Percentiles rank a stretch among this genome's conserved stretches.
phyloP scores from a whole-genome alignment of 345 rosid species.

The Eucalyptus coolabah region DNA sequence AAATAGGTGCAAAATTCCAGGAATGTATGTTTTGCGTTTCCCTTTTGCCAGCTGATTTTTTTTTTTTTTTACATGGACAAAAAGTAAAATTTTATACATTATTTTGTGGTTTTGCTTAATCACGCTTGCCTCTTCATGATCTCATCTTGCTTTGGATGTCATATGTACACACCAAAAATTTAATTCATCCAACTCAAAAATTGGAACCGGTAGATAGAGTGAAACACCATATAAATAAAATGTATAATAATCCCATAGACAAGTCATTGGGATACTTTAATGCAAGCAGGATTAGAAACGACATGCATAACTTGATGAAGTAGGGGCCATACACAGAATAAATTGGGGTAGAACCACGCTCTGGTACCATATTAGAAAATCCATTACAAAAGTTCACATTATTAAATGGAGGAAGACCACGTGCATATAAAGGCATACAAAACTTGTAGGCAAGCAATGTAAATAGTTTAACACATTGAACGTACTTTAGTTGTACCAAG shows the following conservation, averaged over 20 bases:
- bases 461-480: background rate
- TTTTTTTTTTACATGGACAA: background rate
- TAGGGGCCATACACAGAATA: too few relatives aligned
- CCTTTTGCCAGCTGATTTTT: background rate
- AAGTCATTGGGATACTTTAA: background rate
- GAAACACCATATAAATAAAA: background rate
- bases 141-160: background rate
- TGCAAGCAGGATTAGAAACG: background rate
- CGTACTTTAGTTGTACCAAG: background rate
- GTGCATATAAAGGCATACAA: too few relatives aligned
- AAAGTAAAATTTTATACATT: background rate
- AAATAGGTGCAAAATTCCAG: background rate
- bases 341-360: too few relatives aligned
- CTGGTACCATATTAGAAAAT: too few relatives aligned
- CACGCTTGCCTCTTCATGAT: background rate
- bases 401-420: too few relatives aligned
- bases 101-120: background rate
- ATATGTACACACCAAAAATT: background rate
- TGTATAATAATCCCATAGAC: background rate
- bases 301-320: background rate
- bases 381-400: too few relatives aligned
- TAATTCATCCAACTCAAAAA: too few relatives aligned
- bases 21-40: background rate
- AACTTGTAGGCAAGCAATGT: too few relatives aligned
- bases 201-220: background rate